Percentiles rank a stretch among this genome's conserved stretches.
phyloP scores from a whole-genome alignment of 257 asterid genomes.

The Mitragyna speciosa region DNA sequence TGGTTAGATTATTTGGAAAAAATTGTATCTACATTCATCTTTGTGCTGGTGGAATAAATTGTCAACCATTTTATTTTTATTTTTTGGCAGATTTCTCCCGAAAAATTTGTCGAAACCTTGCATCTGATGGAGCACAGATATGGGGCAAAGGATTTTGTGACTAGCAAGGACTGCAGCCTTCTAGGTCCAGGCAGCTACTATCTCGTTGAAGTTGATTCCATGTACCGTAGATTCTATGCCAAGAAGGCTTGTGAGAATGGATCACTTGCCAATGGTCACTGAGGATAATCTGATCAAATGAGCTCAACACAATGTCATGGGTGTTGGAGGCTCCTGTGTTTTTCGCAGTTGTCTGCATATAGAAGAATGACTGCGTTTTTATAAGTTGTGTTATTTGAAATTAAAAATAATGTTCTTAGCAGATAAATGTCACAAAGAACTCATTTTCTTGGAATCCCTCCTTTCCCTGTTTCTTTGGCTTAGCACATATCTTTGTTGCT shows the following conservation, averaged over 20 bases:
- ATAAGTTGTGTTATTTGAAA: background rate
- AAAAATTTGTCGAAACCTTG: conserved; percentile 78
- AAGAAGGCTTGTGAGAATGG: conserved; percentile 65
- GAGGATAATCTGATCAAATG: conserved; percentile 26
- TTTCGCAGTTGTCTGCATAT: conserved; percentile 28
- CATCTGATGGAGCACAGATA: conserved; percentile 95
- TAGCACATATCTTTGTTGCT: background rate
- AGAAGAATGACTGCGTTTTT: conserved; percentile 32
- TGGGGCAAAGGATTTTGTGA: conserved; percentile 79
- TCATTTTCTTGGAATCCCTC: conserved; percentile 2
- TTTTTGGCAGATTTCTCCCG: conserved; percentile 70
- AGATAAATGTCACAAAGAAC: background rate
- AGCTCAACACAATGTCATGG: conserved; percentile 21
- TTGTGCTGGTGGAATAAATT: background rate
- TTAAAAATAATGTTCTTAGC: too few species aligned
- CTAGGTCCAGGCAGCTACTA: conserved; percentile 83
- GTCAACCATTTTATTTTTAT: too few species aligned
- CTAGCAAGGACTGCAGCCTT: conserved; percentile 80
- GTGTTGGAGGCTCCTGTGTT: conserved; percentile 25
- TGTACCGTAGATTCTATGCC: conserved; percentile 79
- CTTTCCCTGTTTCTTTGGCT: background rate
- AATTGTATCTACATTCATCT: background rate
- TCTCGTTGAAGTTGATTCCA: conserved; percentile 91
- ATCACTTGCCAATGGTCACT: conserved; percentile 66
- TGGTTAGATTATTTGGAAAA: background rate